Evolutionary conservation across 192 early-diverging fungal species (phyloP).

Genomic region (Coemansia sp.): DNA sequence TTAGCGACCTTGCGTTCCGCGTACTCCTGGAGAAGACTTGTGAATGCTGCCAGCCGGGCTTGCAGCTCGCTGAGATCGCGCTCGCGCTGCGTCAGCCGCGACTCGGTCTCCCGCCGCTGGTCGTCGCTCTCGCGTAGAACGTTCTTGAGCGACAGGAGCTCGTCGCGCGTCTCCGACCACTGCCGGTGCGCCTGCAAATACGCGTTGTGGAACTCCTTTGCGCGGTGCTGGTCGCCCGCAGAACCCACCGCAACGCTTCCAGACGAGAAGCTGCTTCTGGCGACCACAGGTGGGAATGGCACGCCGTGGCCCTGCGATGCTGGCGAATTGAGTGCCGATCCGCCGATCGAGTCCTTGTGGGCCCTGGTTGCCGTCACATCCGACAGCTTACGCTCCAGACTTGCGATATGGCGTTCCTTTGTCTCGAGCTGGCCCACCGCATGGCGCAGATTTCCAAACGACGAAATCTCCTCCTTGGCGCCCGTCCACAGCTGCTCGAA

Average conservation of each 20-base stretch:
- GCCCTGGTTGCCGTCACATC: conserved; percentile 14
- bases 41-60: conserved; percentile 43
- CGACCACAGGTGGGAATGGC: conserved; percentile 8
- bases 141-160: conserved; percentile 37
- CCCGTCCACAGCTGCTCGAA: conserved; percentile 49
- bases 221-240: conserved; percentile 9
- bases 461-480: conserved; percentile 34
- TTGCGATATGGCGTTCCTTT: conserved; percentile 41
- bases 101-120: conserved; percentile 34
- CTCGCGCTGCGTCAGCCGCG: conserved; percentile 31
- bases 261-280: conserved; percentile 32
- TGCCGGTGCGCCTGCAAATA: conserved; percentile 52
- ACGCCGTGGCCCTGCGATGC: not conserved
- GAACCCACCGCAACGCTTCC: not conserved
- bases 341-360: conserved; percentile 14
- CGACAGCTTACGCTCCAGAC: conserved; percentile 44
- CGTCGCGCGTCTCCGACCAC: conserved; percentile 41
- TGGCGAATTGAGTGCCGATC: conserved; percentile 3
- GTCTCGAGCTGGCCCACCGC: conserved; percentile 39
- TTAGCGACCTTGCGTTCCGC: conserved; percentile 19
- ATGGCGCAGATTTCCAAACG: conserved; percentile 29
- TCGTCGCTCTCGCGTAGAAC: conserved; percentile 46
- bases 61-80: conserved; percentile 45
- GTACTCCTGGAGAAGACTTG: conserved; percentile 47
- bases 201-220: conserved; percentile 30